phyloP scores from a whole-genome alignment of 352 stramenopile species.

The Achlya hypogyna region DNA sequence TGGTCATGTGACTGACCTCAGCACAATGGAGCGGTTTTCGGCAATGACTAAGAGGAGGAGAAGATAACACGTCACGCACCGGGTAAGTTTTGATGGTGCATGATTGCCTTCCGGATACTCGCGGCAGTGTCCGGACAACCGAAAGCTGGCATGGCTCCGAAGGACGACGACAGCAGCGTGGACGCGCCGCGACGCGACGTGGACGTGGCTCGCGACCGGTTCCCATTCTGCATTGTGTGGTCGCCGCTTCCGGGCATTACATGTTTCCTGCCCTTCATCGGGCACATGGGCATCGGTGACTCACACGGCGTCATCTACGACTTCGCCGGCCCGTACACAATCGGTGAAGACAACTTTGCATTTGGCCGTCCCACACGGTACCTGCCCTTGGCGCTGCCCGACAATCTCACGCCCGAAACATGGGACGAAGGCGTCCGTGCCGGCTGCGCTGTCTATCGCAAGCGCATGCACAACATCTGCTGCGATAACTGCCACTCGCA shows the following conservation, averaged over 20 bases:
- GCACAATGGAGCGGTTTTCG: too few species aligned
- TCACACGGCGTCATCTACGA: constrained; percentile 89
- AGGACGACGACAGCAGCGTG: neutral
- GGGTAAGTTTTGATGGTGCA: too few species aligned
- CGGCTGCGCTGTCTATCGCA: constrained; percentile 88
- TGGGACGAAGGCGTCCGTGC: constrained; percentile 87
- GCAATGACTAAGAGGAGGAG: too few species aligned
- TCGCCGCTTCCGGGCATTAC: constrained; percentile 85
- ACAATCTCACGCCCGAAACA: constrained; percentile 32
- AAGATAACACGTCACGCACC: too few species aligned
- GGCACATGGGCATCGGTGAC: constrained; percentile 90
- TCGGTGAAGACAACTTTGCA: constrained; percentile 79
- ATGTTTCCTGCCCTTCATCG: constrained; percentile 93
- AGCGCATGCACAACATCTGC: constrained; percentile 93
- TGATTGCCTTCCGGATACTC: too few species aligned
- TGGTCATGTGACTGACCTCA: too few species aligned
- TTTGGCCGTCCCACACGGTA: constrained; percentile 86
- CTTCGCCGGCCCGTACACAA: constrained; percentile 93
- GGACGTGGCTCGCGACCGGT: constrained; percentile 29
- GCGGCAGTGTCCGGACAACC: too few species aligned
- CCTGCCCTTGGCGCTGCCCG: constrained; percentile 59
- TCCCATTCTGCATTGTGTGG: constrained; percentile 91
- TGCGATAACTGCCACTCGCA: constrained; percentile 98
- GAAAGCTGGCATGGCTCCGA: too few species aligned
- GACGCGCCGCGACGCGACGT: neutral